Evolutionary conservation across 192 early-diverging fungal genomes (phyloP).

Genomic region (Mortierella hygrophila): DNA sequence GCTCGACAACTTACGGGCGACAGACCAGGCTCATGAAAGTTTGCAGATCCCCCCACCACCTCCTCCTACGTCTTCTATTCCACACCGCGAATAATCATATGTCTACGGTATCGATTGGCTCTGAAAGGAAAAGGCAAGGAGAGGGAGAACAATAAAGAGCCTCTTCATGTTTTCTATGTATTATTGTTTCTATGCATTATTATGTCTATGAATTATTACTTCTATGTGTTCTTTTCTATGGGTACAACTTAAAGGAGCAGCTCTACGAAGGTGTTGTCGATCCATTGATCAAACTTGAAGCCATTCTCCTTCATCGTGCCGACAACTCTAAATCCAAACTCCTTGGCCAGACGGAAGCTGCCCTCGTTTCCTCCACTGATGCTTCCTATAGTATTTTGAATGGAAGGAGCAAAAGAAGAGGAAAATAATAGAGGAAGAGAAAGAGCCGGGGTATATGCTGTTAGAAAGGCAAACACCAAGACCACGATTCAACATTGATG

Average conservation of each 20-base stretch:
- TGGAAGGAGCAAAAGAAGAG: background rate
- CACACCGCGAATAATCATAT: background rate
- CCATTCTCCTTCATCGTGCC: constrained; percentile 61
- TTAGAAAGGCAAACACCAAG: background rate
- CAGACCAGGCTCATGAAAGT: constrained; percentile 34
- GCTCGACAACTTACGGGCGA: constrained; percentile 45
- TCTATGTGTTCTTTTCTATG: background rate
- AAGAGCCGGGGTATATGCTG: background rate
- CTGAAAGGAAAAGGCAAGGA: background rate
- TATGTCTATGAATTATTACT: no score
- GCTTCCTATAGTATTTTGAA: constrained; percentile 23
- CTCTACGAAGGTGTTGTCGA: constrained; percentile 62
- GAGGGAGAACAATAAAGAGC: background rate
- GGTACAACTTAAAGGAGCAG: constrained; percentile 21
- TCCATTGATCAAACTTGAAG: constrained; percentile 63
- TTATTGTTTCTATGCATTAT: no score
- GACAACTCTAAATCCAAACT: constrained; percentile 57
- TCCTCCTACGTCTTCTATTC: background rate
- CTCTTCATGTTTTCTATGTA: background rate
- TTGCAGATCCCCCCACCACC: constrained; percentile 16
- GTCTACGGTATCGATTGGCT: background rate
- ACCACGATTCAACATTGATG: background rate
- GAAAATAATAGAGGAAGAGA: background rate
- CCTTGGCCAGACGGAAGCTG: constrained; percentile 47
- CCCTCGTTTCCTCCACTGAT: constrained; percentile 57